Percentiles rank a stretch among this genome's conserved stretches.
phyloP scores from a whole-genome alignment of 192 early-diverging fungal species.

The Coemansia sp. region DNA sequence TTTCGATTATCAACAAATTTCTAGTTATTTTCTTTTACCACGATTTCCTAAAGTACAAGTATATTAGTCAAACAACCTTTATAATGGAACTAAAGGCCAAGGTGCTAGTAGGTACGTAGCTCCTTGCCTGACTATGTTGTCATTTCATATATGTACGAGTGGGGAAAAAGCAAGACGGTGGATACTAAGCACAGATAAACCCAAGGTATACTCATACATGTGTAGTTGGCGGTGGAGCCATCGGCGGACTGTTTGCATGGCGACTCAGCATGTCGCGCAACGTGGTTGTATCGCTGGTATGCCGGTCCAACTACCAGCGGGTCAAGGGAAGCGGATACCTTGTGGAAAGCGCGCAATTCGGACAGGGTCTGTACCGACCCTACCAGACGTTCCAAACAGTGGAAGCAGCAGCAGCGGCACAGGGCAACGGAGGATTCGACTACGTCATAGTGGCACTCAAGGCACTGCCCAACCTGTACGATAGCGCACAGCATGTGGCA shows the following conservation, averaged over 20 bases:
- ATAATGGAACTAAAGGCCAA: constrained; percentile 45
- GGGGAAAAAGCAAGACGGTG: no score
- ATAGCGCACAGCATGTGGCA: constrained; percentile 30
- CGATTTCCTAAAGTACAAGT: no score
- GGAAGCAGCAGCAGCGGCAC: constrained; percentile 23
- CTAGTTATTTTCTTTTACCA: no score
- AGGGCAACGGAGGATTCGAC: constrained; percentile 35
- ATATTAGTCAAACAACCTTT: no score
- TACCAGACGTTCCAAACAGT: constrained; percentile 24
- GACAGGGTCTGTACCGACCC: constrained; percentile 26
- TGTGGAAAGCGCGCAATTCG: constrained; percentile 40
- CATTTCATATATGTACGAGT: no score
- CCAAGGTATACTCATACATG: no score
- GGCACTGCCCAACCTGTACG: constrained; percentile 51
- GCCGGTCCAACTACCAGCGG: constrained; percentile 46
- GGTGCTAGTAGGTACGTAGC: constrained; percentile 48
- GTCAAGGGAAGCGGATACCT: constrained; percentile 24
- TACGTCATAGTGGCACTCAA: constrained; percentile 52
- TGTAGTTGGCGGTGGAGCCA: constrained; percentile 53
- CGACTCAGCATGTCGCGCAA: constrained; percentile 34
- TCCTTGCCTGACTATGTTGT: no score
- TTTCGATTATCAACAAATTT: no score
- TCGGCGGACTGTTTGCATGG: constrained; percentile 49
- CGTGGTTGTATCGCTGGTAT: constrained; percentile 36
- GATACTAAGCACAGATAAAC: no score